phyloP scores from a whole-genome alignment of 768 basidiomycete species.

The Lentinus tigrinus region DNA sequence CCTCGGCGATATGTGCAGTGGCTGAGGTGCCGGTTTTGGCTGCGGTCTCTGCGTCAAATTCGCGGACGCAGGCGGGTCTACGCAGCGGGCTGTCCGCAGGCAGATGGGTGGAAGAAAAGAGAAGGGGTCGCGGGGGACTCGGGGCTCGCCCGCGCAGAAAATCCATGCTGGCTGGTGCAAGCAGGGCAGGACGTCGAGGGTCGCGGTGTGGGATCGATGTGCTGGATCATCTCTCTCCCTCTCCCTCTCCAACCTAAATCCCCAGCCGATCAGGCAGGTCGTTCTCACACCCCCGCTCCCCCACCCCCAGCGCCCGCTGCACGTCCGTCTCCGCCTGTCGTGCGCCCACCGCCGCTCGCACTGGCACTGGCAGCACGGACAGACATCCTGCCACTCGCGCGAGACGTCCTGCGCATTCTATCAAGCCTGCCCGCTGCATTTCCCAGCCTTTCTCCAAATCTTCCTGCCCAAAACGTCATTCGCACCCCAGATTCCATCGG shows the following conservation, averaged over 20 bases:
- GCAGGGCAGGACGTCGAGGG: neutral
- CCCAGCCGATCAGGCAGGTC: slow-evolving; percentile 9
- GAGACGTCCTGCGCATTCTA: neutral
- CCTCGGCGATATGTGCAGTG: neutral
- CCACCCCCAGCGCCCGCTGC: neutral
- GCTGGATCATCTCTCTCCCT: neutral
- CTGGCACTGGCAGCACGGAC: neutral
- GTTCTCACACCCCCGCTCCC: slow-evolving; percentile 11
- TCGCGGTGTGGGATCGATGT: neutral
- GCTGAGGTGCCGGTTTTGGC: neutral
- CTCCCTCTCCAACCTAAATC: neutral
- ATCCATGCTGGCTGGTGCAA: neutral
- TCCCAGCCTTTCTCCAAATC: neutral
- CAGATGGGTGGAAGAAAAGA: neutral
- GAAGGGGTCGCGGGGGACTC: neutral
- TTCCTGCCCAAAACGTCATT: slow-evolving; percentile 9
- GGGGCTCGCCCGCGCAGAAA: neutral
- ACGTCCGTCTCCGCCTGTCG: neutral
- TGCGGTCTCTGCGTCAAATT: neutral
- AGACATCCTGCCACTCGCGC: neutral
- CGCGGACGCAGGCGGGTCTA: neutral
- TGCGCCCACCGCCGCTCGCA: neutral
- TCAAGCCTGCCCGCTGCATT: slow-evolving; percentile 1
- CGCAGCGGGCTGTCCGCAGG: neutral
- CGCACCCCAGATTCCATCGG: slow-evolving; percentile 15